Base-by-base conservation (phyloP, 352 stramenopile species). In the Phytophthora boehmeriae region DNA sequence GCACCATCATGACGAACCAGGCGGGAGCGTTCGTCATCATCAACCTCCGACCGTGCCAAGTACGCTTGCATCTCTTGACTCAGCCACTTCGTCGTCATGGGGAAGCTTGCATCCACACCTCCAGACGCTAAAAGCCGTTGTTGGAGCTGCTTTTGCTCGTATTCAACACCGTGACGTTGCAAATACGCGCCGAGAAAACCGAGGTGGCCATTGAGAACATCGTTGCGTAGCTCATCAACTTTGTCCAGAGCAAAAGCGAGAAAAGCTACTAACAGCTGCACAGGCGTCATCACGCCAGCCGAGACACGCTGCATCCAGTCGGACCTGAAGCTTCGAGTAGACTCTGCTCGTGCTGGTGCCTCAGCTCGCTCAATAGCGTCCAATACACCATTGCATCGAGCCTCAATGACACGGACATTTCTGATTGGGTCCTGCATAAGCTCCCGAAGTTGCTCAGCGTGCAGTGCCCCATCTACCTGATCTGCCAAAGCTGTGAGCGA, bases 181-280 rank as follows among this genome's bases (percentile, higher is more conserved):
- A 93, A 53, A 53, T 90, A 90, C 20, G 76, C 56, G 0, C 63
- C 74, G 0, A 93, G 66, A 44, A 90, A 47, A 1, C 70, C 65
- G 0, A 92, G 48, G 25, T 93, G 80, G 1, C 53, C 74, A 30
- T 93, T 92, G 20, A 89, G 52, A 39, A 81, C 66, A 50, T 93
- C 84, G 22, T 68, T 63, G 8, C 74, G 84, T 4, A 93, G 61
- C 38, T 87, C 73, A 23, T 93, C 83, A 16, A 90, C 57, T 44
- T 91, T 90, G 39, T 84, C 63, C 5, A 90, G 30, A 8, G 70
- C 67, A 66, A 93, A 92, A 20, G 80, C 74, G 20, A 93, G 54
- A 42, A 92, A 92, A 2, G 83, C 68, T 13, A 86, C 77, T 23
- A 92, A 32, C 16, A 91, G 35, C 27, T 73, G 47, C 5, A 71